phyloP scores from a whole-genome alignment of 257 asterid genomes.

The Verbascum thapsus region DNA sequence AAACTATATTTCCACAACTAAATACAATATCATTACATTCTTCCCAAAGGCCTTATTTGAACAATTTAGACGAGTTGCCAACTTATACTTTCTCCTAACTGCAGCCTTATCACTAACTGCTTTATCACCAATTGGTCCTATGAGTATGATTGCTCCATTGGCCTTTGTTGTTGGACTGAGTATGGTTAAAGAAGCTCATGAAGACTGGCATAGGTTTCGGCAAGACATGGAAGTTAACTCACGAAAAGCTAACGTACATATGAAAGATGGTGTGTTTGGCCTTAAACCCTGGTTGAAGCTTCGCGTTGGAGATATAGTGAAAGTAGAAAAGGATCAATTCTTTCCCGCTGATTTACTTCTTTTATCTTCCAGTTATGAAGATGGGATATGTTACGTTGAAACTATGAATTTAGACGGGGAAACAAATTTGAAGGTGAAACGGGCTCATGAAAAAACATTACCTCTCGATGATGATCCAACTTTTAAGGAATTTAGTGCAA shows the following conservation, averaged over 20 bases:
- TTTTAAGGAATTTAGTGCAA: constrained; percentile 73
- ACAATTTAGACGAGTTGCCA: constrained; percentile 96
- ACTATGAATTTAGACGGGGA: constrained; percentile 98
- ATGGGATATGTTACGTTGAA: constrained; percentile 94
- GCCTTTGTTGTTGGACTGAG: constrained; percentile 93
- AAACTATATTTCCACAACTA: constrained; percentile 88
- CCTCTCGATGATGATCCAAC: constrained; percentile 59
- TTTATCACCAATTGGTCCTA: constrained; percentile 71
- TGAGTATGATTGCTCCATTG: constrained; percentile 92
- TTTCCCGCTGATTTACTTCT: constrained; percentile 94
- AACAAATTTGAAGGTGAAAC: constrained; percentile 90
- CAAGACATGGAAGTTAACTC: constrained; percentile 95
- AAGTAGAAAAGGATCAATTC: constrained; percentile 85
- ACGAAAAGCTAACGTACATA: constrained; percentile 68
- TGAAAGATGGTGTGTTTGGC: constrained; percentile 65
- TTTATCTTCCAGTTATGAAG: constrained; percentile 83
- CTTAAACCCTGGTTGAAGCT: constrained; percentile 86
- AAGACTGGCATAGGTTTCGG: constrained; percentile 87
- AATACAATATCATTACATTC: constrained; percentile 82
- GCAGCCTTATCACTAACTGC: constrained; percentile 84
- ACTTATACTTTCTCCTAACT: constrained; percentile 86
- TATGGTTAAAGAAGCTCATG: constrained; percentile 97
- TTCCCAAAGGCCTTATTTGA: constrained; percentile 91
- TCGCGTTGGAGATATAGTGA: constrained; percentile 85
- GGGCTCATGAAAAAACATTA: constrained; percentile 72